Evolutionary conservation across 768 basidiomycete genomes (phyloP).

Genomic region (Hebeloma cylindrosporum): DNA sequence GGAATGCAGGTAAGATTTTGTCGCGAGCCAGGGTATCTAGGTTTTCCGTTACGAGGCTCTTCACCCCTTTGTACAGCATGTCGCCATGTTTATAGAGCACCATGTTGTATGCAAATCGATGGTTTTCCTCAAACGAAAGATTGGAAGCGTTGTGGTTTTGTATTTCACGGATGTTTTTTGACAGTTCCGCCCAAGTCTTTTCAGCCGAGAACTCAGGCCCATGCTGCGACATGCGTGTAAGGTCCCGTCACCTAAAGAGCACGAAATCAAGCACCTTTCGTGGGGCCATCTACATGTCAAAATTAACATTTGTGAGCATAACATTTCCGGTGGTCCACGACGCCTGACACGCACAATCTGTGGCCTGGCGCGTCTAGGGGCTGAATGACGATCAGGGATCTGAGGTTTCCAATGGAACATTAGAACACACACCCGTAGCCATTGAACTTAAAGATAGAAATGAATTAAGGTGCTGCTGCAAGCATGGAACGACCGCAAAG

Average conservation of each 20-base stretch:
- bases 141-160: slow-evolving; percentile 90
- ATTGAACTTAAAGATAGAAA: no score
- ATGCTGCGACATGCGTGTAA: slow-evolving; percentile 45
- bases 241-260: not conserved
- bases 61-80: slow-evolving; percentile 84
- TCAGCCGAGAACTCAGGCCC: slow-evolving; percentile 75
- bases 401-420: no score
- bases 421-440: no score
- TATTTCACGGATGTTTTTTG: slow-evolving; percentile 89
- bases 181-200: slow-evolving; percentile 79
- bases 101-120: slow-evolving; percentile 93
- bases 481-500: no score
- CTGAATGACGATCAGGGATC: no score
- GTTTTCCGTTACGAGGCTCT: slow-evolving; percentile 75
- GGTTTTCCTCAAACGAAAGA: slow-evolving; percentile 78
- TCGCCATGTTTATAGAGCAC: slow-evolving; percentile 85
- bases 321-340: not conserved
- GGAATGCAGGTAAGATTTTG: slow-evolving; percentile 81
- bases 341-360: slow-evolving; percentile 54
- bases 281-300: slow-evolving; percentile 46
- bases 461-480: no score
- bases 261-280: slow-evolving; percentile 35
- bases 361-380: slow-evolving; percentile 38
- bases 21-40: slow-evolving; percentile 75
- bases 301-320: not conserved